phyloP scores from a whole-genome alignment of 352 stramenopile species.

The Plasmopara muralis region DNA sequence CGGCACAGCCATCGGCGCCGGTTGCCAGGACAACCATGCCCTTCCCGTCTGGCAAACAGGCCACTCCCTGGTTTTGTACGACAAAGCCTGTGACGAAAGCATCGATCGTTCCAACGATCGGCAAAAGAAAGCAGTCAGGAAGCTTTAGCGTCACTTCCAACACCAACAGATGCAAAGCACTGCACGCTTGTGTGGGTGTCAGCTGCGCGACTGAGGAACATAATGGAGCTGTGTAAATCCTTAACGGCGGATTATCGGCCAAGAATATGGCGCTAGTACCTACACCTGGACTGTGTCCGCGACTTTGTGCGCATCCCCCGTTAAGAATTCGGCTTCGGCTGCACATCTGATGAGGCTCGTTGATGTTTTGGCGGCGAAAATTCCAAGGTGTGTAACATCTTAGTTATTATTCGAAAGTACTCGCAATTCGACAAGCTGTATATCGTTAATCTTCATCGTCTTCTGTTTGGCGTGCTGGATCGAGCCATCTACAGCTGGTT shows the following conservation, averaged over 20 bases:
- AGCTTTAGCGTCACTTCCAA: not conserved
- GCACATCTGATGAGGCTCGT: not conserved
- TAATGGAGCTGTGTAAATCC: not conserved
- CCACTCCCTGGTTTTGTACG: not conserved
- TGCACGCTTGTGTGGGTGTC: not conserved
- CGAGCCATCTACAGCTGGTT: not conserved
- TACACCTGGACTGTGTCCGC: not conserved
- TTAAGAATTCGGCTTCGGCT: not conserved
- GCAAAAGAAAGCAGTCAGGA: not conserved
- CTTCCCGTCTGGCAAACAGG: not conserved
- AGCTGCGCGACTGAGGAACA: not conserved
- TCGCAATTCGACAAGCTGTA: not conserved
- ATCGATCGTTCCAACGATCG: not conserved
- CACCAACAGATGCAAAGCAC: not conserved
- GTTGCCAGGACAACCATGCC: not conserved
- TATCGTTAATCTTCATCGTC: not conserved
- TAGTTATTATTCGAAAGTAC: not conserved
- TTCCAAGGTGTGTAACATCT: not conserved
- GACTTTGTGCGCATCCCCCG: constrained; percentile 1
- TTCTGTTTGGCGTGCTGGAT: not conserved
- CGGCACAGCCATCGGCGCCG: not conserved
- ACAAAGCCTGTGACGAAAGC: not conserved
- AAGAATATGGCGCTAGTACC: not conserved
- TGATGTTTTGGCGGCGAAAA: not conserved
- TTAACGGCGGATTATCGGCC: not conserved